A percentile compares a stretch with the other conserved stretches of the same genome.
These are phyloP conservation scores for Pyrus pyrifolia DNA, from an alignment of 306 rosid species.

Conservation along the genomic window DNA sequence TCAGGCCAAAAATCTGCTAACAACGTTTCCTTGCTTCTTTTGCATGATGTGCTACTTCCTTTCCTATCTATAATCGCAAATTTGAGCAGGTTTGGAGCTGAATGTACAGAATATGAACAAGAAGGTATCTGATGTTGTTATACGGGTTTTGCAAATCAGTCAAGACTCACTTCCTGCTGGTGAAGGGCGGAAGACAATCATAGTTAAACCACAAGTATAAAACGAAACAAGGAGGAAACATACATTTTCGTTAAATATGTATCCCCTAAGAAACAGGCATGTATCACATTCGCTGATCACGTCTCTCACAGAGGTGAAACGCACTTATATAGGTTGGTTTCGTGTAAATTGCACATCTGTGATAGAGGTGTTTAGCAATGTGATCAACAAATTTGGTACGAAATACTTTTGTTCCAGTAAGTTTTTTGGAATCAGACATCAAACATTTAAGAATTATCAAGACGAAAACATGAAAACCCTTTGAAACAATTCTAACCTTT, in stretches of 20 bases:
- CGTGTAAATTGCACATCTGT: neutral
- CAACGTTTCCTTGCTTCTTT: neutral
- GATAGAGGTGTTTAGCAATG: neutral
- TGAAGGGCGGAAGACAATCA: slow-evolving; percentile 1
- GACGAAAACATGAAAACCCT: neutral
- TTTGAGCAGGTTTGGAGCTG: slow-evolving; percentile 3
- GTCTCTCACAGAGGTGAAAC: neutral
- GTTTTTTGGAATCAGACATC: neutral
- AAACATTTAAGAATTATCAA: neutral
- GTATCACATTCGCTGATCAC: neutral
- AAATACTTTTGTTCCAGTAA: neutral
- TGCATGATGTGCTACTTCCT: neutral
- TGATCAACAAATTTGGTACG: neutral
- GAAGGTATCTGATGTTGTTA: neutral
- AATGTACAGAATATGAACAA: neutral
- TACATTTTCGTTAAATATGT: neutral
- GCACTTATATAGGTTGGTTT: neutral
- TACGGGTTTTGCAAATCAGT: neutral
- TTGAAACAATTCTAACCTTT: slow-evolving; percentile 15
- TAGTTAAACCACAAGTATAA: neutral
- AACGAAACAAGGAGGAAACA: neutral
- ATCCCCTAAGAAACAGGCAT: neutral
- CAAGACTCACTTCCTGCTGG: neutral
- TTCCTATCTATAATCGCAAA: neutral
- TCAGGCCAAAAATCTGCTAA: neutral